Evolutionary conservation across 2,329 filamentous ascomycete species (phyloP).

Genomic region (Calycina herbarum): DNA sequence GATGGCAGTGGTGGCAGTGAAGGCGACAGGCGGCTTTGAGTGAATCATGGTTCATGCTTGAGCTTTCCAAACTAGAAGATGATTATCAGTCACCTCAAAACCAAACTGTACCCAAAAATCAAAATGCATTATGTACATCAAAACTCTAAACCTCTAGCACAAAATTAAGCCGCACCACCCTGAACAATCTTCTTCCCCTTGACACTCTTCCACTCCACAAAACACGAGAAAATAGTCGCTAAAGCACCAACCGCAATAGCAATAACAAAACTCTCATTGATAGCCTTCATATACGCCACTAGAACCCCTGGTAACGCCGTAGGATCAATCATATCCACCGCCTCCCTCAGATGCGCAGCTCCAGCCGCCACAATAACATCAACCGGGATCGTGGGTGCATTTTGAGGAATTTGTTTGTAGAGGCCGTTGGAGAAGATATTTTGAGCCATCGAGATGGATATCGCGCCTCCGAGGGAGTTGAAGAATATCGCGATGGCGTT

Average conservation of each 20-base stretch:
- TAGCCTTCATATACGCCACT: constrained; percentile 41
- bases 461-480: constrained; percentile 59
- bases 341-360: constrained; percentile 42
- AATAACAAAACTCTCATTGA: constrained; percentile 33
- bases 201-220: constrained; percentile 37
- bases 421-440: constrained; percentile 44
- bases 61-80: no score
- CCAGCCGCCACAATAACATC: constrained; percentile 44
- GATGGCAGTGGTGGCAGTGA: no score
- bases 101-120: no score
- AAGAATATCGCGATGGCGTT: constrained; percentile 58
- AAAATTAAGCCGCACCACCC: constrained; percentile 20
- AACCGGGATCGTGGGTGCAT: constrained; percentile 30
- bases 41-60: no score
- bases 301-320: constrained; percentile 42
- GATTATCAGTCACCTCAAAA: no score
- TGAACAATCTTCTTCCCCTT: constrained; percentile 36
- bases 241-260: constrained; percentile 35
- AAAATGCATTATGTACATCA: no score
- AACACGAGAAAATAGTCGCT: constrained; percentile 31
- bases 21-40: no score
- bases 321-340: constrained; percentile 33
- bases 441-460: constrained; percentile 59
- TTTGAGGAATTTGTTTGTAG: constrained; percentile 35
- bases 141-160: no score